Evolutionary conservation across 225 moss, liverwort and hornwort species (phyloP).

Genomic region (Asterella californica): DNA sequence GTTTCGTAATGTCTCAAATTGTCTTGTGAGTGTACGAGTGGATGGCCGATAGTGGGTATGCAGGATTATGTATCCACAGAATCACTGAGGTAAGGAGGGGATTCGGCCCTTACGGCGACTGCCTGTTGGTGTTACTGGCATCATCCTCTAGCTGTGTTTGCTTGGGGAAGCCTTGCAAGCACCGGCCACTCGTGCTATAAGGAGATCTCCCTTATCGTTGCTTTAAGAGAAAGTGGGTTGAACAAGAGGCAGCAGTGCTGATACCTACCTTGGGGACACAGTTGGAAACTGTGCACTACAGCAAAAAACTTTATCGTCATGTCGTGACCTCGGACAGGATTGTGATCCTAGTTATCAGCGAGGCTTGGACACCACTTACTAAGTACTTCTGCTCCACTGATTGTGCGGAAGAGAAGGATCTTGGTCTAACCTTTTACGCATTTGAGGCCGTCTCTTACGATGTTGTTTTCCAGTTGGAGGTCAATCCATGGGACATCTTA

Average conservation of each 20-base stretch:
- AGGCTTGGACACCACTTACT: conserved; percentile 73
- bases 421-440: conserved; percentile 59
- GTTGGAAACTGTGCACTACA: conserved; percentile 61
- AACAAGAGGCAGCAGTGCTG: conserved; percentile 77
- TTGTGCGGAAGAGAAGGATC: conserved; percentile 60
- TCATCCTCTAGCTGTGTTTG: conserved; percentile 15
- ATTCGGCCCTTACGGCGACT: conserved; percentile 21
- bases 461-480: conserved; percentile 75
- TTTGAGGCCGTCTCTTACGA: conserved; percentile 68
- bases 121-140: conserved; percentile 9
- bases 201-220: conserved; percentile 23
- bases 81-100: conserved; percentile 45
- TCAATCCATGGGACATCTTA: conserved; percentile 64
- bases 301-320: conserved; percentile 57
- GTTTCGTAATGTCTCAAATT: conserved; percentile 6
- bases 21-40: conserved; percentile 53
- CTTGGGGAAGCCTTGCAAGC: conserved; percentile 14
- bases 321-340: conserved; percentile 74
- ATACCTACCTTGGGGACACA: conserved; percentile 84
- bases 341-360: conserved; percentile 78
- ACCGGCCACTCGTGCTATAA: conserved; percentile 38
- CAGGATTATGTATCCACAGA: conserved; percentile 50
- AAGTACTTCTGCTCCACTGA: conserved; percentile 72
- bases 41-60: conserved; percentile 31
- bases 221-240: conserved; percentile 47